Evolutionary conservation across 2,329 filamentous ascomycete species (phyloP).

Genomic region (Neoascochyta sp.): DNA sequence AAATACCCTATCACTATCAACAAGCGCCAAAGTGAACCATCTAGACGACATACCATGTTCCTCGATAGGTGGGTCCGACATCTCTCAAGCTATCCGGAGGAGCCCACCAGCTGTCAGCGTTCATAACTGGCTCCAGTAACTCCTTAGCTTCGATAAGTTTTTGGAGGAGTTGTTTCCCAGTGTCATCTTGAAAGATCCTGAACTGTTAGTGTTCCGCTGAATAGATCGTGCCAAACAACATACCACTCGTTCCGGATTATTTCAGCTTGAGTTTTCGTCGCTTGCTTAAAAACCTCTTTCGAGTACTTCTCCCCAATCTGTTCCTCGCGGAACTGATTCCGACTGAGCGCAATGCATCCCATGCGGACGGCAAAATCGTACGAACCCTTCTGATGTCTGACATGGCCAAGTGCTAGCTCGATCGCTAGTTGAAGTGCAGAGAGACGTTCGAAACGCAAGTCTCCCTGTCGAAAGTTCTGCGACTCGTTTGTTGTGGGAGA

Average conservation of each 20-base stretch:
- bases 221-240: not conserved
- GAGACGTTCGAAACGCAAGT: constrained; percentile 10
- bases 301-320: constrained; percentile 12
- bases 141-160: constrained; percentile 15
- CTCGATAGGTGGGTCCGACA: constrained; percentile 22
- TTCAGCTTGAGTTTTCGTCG: constrained; percentile 9
- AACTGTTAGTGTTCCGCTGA: constrained; percentile 1
- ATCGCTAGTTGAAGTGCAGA: constrained; percentile 17
- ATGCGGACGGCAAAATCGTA: constrained; percentile 29
- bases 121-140: constrained; percentile 22
- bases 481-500: constrained; percentile 16
- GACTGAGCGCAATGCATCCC: constrained; percentile 22
- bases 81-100: constrained; percentile 12
- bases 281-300: constrained; percentile 13
- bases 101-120: constrained; percentile 16
- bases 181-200: constrained; percentile 18
- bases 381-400: constrained; percentile 19
- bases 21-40: no score
- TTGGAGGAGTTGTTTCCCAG: constrained; percentile 20
- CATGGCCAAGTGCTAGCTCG: constrained; percentile 16
- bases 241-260: constrained; percentile 25
- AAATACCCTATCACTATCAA: no score
- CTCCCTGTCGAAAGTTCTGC: constrained; percentile 19
- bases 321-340: constrained; percentile 6
- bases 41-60: no score